A percentile compares a stretch with the other conserved stretches of the same genome.
Evolutionary conservation across 2,329 filamentous ascomycete genomes (phyloP).

Genomic region (Simplicillium sp.): DNA sequence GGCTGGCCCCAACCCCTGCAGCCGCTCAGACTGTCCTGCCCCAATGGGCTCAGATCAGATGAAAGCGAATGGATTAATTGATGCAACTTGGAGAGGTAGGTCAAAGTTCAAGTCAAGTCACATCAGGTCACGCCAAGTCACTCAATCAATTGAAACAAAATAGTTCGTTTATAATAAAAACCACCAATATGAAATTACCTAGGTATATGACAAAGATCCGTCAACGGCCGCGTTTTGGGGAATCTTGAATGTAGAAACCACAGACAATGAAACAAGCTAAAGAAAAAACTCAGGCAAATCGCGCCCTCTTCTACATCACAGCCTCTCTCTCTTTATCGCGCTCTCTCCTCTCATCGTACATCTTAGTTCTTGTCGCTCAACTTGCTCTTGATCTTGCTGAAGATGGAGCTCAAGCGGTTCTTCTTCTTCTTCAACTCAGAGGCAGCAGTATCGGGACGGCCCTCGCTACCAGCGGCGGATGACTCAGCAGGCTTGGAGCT

Average conservation of each 20-base stretch:
- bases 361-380: conserved; percentile 21
- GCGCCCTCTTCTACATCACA: neutral
- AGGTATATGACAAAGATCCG: conserved; percentile 5
- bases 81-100: too few relatives aligned
- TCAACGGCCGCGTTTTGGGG: conserved; percentile 6
- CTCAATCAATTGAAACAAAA: too few relatives aligned
- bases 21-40: too few relatives aligned
- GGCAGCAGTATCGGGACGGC: conserved; percentile 7
- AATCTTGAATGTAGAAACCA: neutral
- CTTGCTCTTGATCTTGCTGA: conserved; percentile 46
- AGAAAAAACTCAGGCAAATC: conserved; percentile 4
- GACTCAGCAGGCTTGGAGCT: neutral
- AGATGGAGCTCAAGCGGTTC: conserved; percentile 52
- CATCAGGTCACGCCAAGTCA: too few relatives aligned
- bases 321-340: neutral
- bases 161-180: too few relatives aligned
- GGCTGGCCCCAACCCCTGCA: too few relatives aligned
- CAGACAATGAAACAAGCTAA: conserved; percentile 14
- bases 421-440: conserved; percentile 50
- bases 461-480: conserved; percentile 7
- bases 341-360: neutral
- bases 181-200: too few relatives aligned
- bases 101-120: too few relatives aligned
- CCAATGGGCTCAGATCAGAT: too few relatives aligned
- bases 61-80: too few relatives aligned